Conservation (phyloP, 2,329 filamentous ascomycete species). For the Microcyclospora pomicola region DNA sequence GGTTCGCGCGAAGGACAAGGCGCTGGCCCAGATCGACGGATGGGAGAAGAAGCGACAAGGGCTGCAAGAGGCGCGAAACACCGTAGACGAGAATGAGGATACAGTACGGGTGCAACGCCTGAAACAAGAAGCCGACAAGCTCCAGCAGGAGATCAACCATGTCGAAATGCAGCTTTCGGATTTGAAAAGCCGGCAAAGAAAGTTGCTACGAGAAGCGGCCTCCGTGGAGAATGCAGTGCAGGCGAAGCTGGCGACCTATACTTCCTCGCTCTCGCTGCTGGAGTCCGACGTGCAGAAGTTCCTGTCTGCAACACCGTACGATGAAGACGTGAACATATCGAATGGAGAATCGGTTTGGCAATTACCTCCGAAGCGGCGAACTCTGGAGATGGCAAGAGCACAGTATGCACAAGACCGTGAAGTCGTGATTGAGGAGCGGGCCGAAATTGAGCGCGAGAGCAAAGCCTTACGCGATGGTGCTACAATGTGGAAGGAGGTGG, state of each 20-base stretch:
- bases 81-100: slow-evolving; percentile 42
- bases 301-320: slow-evolving; percentile 25
- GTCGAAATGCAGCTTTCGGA: slow-evolving; percentile 50
- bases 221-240: slow-evolving; percentile 53
- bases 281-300: slow-evolving; percentile 49
- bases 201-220: slow-evolving; percentile 45
- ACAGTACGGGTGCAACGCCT: slow-evolving; percentile 42
- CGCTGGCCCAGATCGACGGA: slow-evolving; percentile 44
- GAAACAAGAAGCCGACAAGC: slow-evolving; percentile 34
- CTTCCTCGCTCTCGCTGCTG: slow-evolving; percentile 50
- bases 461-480: slow-evolving; percentile 54
- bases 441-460: slow-evolving; percentile 46
- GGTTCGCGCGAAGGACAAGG: slow-evolving; percentile 42
- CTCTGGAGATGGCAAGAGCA: slow-evolving; percentile 53
- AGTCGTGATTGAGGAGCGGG: slow-evolving; percentile 41
- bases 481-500: slow-evolving; percentile 50
- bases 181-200: slow-evolving; percentile 47
- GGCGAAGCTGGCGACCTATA: slow-evolving; percentile 59
- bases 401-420: slow-evolving; percentile 55
- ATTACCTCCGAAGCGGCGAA: slow-evolving; percentile 52
- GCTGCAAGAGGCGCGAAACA: slow-evolving; percentile 41
- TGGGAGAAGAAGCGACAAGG: slow-evolving; percentile 45
- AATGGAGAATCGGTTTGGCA: slow-evolving; percentile 19
- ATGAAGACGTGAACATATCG: neutral
- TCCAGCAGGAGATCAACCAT: slow-evolving; percentile 51